Evolutionary conservation across 176 grass and related monocot genomes (phyloP).

Genomic region (Lolium perenne): DNA sequence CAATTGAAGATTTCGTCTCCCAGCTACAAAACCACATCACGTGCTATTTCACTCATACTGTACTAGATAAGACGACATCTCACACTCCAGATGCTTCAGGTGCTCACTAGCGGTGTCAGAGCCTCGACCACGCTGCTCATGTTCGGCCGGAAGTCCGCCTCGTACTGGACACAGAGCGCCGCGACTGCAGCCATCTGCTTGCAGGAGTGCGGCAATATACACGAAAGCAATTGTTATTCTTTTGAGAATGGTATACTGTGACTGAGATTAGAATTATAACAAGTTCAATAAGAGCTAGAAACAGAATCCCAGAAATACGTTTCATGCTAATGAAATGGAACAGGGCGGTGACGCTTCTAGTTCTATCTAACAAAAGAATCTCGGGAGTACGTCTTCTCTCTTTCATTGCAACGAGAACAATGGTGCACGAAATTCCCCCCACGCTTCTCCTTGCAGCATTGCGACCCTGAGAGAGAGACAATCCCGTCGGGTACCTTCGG

Average conservation of each 20-base stretch:
- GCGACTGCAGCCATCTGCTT: conserved; percentile 53
- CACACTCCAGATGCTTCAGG: not conserved
- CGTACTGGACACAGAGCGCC: conserved; percentile 36
- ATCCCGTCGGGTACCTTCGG: no score
- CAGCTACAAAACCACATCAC: not conserved
- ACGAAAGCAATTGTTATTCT: not conserved
- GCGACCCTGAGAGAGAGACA: no score
- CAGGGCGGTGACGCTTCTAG: no score
- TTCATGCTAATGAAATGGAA: no score
- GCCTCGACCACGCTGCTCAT: conserved; percentile 56
- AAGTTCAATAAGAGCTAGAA: not conserved
- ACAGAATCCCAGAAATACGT: no score
- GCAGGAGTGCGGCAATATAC: not conserved
- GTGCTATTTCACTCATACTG: not conserved
- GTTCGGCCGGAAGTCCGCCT: conserved; percentile 42
- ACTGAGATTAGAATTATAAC: not conserved
- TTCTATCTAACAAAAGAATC: no score
- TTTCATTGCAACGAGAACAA: no score
- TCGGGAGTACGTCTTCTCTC: no score
- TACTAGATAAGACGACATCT: not conserved
- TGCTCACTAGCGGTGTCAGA: conserved; percentile 19
- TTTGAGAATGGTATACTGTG: not conserved
- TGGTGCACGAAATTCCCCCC: no score
- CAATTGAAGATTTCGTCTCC: not conserved
- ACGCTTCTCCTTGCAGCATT: no score